These are phyloP conservation scores for Colletotrichum truncatum DNA, from an alignment of 2,329 filamentous ascomycete genomes.

Conservation along the genomic window DNA sequence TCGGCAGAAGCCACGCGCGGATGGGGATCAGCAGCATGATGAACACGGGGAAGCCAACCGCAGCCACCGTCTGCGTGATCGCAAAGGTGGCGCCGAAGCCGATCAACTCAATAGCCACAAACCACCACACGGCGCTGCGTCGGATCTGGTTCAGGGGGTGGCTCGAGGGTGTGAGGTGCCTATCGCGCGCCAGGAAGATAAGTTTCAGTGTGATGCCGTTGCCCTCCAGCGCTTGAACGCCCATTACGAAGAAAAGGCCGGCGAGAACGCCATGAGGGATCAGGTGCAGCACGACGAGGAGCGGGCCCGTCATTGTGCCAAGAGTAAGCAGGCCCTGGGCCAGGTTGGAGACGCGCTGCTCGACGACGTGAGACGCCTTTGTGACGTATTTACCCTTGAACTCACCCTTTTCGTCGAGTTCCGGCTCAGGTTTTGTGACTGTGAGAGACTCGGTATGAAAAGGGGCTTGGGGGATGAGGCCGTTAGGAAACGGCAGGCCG, in stretches of 20 bases:
- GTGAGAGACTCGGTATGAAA: slow-evolving; percentile 85
- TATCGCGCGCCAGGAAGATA: slow-evolving; percentile 74
- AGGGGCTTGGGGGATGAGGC: slow-evolving; percentile 83
- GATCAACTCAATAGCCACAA: slow-evolving; percentile 73
- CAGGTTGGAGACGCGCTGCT: slow-evolving; percentile 83
- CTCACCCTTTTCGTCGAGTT: slow-evolving; percentile 60
- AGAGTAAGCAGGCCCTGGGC: slow-evolving; percentile 81
- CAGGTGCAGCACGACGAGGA: slow-evolving; percentile 78
- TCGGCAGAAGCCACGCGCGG: slow-evolving; percentile 70
- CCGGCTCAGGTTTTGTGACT: slow-evolving; percentile 63
- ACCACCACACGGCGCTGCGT: slow-evolving; percentile 74
- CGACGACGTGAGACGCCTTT: slow-evolving; percentile 71
- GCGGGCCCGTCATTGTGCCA: slow-evolving; percentile 79
- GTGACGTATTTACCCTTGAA: slow-evolving; percentile 65
- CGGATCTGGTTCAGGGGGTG: slow-evolving; percentile 73
- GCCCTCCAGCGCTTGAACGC: slow-evolving; percentile 77
- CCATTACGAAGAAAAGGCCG: slow-evolving; percentile 87
- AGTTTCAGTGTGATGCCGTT: slow-evolving; percentile 84
- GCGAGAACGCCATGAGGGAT: slow-evolving; percentile 84
- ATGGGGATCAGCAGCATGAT: slow-evolving; percentile 76
- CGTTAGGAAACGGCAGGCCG: slow-evolving; percentile 83
- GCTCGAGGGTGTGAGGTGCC: slow-evolving; percentile 63
- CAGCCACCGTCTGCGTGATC: slow-evolving; percentile 84
- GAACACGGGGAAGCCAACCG: slow-evolving; percentile 81
- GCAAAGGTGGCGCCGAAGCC: slow-evolving; percentile 83